Conservation (phyloP, 345 rosid genomes). For the Rhodamnia argentea region DNA sequence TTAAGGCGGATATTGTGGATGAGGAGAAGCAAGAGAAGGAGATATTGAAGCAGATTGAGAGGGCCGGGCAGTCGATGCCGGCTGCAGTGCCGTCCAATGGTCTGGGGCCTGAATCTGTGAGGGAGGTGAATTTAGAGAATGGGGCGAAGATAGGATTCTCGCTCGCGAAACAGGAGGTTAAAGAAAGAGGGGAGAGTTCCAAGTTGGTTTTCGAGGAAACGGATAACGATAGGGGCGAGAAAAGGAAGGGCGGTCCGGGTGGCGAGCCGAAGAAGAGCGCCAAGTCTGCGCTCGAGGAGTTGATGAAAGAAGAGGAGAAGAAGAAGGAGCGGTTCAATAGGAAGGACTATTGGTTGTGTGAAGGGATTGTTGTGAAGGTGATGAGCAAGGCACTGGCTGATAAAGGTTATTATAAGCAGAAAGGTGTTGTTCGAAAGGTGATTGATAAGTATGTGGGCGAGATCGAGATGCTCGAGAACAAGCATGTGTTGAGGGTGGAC, state of each 20-base stretch:
- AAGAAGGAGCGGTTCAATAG: conserved; percentile 69
- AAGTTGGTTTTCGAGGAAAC: conserved; percentile 53
- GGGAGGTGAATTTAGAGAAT: conserved; percentile 38
- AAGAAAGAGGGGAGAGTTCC: conserved; percentile 42
- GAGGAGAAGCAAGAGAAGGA: conserved; percentile 94
- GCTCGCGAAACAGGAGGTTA: conserved; percentile 29
- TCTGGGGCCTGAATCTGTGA: neutral
- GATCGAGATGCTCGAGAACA: conserved; percentile 71
- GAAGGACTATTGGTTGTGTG: conserved; percentile 85
- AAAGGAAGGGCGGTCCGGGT: conserved; percentile 14
- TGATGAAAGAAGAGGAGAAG: conserved; percentile 90
- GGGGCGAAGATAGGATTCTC: conserved; percentile 71
- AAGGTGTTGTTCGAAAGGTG: conserved; percentile 75
- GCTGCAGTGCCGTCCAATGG: neutral
- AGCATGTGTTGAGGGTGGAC: conserved; percentile 77
- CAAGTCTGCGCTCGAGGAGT: conserved; percentile 64
- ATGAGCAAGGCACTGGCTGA: conserved; percentile 73
- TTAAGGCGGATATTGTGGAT: conserved; percentile 63
- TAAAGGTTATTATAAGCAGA: conserved; percentile 86
- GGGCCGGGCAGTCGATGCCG: conserved; percentile 32
- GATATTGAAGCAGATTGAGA: conserved; percentile 72
- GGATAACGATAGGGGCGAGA: conserved; percentile 16
- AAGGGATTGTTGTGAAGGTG: conserved; percentile 80
- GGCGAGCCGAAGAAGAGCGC: conserved; percentile 20
- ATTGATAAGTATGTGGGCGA: conserved; percentile 83